Percentiles rank a stretch among this genome's conserved stretches.
Evolutionary conservation across 2,329 filamentous ascomycete species (phyloP).

Genomic region (Diaporthe citri): DNA sequence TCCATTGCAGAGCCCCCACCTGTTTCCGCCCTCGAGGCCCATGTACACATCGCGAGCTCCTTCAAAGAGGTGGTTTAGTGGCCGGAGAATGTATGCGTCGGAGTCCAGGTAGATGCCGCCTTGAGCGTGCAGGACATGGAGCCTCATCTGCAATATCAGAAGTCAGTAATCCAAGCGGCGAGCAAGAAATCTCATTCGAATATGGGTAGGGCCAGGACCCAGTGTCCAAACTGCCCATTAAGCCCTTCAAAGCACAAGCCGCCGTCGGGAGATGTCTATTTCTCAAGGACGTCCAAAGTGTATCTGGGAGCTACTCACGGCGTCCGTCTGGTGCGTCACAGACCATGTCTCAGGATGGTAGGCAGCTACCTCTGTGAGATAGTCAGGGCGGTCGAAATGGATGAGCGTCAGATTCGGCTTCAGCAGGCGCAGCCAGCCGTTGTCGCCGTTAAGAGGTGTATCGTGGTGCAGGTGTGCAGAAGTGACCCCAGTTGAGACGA

Average conservation of each 20-base stretch:
- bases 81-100: neutral
- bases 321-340: neutral
- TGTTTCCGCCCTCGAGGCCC: neutral
- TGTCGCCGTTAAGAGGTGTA: neutral
- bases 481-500: neutral
- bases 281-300: neutral
- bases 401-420: neutral
- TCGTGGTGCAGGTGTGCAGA: neutral
- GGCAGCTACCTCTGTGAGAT: neutral
- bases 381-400: neutral
- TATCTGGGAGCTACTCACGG: neutral
- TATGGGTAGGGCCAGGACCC: neutral
- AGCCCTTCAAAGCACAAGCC: neutral
- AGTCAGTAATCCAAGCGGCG: neutral
- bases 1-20: neutral
- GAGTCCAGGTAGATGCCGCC: neutral
- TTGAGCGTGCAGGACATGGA: neutral
- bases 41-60: conserved; percentile 1
- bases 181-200: neutral
- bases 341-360: neutral
- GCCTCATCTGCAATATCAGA: neutral
- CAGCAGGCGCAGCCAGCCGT: neutral
- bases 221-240: neutral
- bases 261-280: neutral
- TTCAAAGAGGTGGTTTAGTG: neutral